Base-by-base conservation (phyloP, 106 monocot species). In the Dendrobium officinale region DNA sequence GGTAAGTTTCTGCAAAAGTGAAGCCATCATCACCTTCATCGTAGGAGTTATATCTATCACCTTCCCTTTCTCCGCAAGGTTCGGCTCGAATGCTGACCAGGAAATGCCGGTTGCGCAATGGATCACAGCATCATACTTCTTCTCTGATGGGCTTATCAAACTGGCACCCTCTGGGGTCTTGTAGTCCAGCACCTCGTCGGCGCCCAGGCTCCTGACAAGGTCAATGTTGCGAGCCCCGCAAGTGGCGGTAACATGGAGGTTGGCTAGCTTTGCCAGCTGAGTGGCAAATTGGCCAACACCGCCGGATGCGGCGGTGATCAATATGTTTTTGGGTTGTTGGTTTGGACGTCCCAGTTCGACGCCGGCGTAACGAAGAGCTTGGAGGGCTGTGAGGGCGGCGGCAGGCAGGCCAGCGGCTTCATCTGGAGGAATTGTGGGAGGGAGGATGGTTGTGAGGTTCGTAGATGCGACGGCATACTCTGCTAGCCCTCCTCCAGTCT, bases 261-360 rank as follows among this genome's bases (percentile, higher is more conserved):
- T 78, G 3, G 75, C 82, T 9, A 86, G 77, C 56, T 86, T 86
- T 2, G 89, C 86, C 16, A 89, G 86, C 77, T 89, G 89, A 9
- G 84, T 81, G 2, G 89, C 86, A 15, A 79, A 86, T 13, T 66
- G 84, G 6, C 89, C 89, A 0, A 87, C 85, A 6, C 89, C 89
- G 2, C 89, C 89, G 2, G 89, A 89, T 80, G 89, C 82, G 10
- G 89, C 89, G 3, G 89, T 87, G 72, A 87, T 86, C 15, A 89
- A 84, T 73, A 89, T 67, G n/a, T 83, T 89, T 15, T 51, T 51
- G 19, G 33, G 0, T 0, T 64, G 68, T 2, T 73, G 19, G 1
- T 75, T 19, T 3, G 75, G 72, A 79, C 79, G 67, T 9, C 79
- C 81, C 20, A 51, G 55, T 16, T 72, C 81, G 76, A 59, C 41